A percentile compares a stretch with the other conserved stretches of the same genome.
These are phyloP conservation scores for Ceratocystis harringtonii DNA, from an alignment of 2,329 filamentous ascomycete species.

Conservation along the genomic window DNA sequence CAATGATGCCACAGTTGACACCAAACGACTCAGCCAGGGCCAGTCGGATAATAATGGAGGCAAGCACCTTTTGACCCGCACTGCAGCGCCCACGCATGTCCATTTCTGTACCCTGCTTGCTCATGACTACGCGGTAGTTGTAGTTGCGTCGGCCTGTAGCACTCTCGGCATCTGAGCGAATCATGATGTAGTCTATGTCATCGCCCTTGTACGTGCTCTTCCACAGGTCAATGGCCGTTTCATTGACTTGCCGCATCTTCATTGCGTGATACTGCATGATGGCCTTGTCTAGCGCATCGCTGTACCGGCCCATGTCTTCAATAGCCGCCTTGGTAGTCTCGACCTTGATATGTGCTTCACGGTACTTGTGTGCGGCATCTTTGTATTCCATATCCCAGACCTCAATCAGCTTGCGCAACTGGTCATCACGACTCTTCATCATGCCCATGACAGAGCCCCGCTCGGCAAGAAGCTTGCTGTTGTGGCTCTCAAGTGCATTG, in stretches of 20 bases:
- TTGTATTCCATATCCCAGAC: constrained; percentile 83
- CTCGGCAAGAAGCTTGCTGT: constrained; percentile 56
- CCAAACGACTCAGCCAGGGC: constrained; percentile 95
- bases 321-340: constrained; percentile 86
- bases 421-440: constrained; percentile 72
- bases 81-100: constrained; percentile 98
- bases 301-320: constrained; percentile 74
- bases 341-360: constrained; percentile 76
- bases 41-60: constrained; percentile 91
- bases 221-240: constrained; percentile 92
- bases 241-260: constrained; percentile 98
- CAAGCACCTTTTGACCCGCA: constrained; percentile 90
- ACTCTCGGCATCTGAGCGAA: constrained; percentile 77
- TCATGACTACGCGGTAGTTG: constrained; percentile 97
- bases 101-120: constrained; percentile 95
- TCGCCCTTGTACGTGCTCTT: constrained; percentile 91
- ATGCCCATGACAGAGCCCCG: constrained; percentile 59
- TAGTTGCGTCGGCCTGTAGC: constrained; percentile 62
- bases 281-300: constrained; percentile 75
- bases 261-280: constrained; percentile 93
- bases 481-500: constrained; percentile 47
- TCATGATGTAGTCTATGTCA: constrained; percentile 91
- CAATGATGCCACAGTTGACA: constrained; percentile 87
- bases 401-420: constrained; percentile 53
- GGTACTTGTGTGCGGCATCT: constrained; percentile 64